Base-by-base conservation (phyloP, 345 rosid genomes). In the Isatis tinctoria region DNA sequence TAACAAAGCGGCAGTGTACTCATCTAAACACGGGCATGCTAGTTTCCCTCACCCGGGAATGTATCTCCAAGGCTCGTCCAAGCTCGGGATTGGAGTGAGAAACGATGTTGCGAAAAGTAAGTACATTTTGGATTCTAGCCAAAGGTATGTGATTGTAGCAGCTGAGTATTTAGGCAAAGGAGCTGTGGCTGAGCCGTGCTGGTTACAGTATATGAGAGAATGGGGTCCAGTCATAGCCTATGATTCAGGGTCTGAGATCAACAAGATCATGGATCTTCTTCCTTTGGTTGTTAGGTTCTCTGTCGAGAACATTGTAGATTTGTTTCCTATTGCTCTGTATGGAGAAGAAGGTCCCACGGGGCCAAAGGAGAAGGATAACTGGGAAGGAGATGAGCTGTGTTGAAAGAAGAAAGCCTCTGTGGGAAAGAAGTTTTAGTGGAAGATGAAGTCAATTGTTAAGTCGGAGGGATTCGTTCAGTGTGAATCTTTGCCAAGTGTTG, bases 341-440 rank as follows among this genome's bases (percentile, higher is more conserved):
- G 98, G 98, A 0, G 98, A 93, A 86, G 97, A 93, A 78, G 98
- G 98, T 52, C 98, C 98, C 5, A 89, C 97, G 0, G 98, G 98
- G 24, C 98, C 97, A 1, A 93, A 93, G 79, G 98, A 90, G 84
- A 93, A 93, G 53, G 82, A 89, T 59, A 90, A 93, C 58, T 90
- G 98, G 98, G 43, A 64, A 44, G 96, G 92, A 79, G 97, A 93
- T 74, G 98, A 93, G 79, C 81, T 85, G 68, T 80, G 72, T 59
- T 77, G 72, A 77, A 39, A 53, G 36, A 26, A 56, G 43, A 63
- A 20, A 32, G 33, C 57, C 17, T 41, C 10, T 0, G 6, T 64
- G 44, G 18, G 4, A 6, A 39, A 51, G 65, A 69, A 5, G 64
- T 4, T 65, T 40, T 20, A 26, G 2, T 36, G 52, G 26, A 22